phyloP scores from a whole-genome alignment of 768 basidiomycete genomes.

The Auriculariales sp. region DNA sequence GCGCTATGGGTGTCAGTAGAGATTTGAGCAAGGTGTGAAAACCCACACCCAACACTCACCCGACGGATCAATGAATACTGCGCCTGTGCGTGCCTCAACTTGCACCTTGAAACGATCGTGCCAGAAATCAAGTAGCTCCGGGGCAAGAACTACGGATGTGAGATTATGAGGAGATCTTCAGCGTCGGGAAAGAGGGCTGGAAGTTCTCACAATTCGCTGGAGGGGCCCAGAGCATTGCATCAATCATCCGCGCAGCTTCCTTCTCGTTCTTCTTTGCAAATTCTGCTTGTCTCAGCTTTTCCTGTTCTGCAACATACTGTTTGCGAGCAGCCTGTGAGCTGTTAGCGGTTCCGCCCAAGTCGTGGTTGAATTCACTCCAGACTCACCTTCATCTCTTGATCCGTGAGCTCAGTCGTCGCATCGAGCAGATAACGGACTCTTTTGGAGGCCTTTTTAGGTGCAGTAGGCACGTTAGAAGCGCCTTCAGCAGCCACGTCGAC shows the following conservation, averaged over 20 bases:
- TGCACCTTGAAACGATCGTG: constrained; percentile 54
- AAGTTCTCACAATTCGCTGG: constrained; percentile 49
- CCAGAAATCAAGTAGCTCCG: constrained; percentile 62
- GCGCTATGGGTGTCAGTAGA: no score
- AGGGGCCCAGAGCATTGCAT: constrained; percentile 51
- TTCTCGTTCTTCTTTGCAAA: constrained; percentile 41
- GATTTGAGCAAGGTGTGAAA: no score
- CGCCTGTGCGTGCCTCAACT: constrained; percentile 43
- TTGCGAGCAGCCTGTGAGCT: constrained; percentile 38
- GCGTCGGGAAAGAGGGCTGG: background rate
- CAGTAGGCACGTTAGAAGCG: background rate
- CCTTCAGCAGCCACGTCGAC: background rate
- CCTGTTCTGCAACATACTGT: constrained; percentile 53
- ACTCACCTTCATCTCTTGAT: constrained; percentile 62
- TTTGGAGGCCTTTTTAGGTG: constrained; percentile 27
- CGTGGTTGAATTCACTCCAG: background rate
- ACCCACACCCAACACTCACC: no score
- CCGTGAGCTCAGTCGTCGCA: constrained; percentile 62
- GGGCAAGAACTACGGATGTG: constrained; percentile 39
- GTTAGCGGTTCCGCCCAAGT: constrained; percentile 1
- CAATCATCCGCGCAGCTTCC: constrained; percentile 34
- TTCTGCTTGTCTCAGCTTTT: constrained; percentile 33
- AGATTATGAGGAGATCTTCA: background rate
- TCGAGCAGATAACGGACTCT: constrained; percentile 46
- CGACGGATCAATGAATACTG: constrained; percentile 23